phyloP scores from a whole-genome alignment of 2,329 filamentous ascomycete species.

The Scedosporium minutisporum region DNA sequence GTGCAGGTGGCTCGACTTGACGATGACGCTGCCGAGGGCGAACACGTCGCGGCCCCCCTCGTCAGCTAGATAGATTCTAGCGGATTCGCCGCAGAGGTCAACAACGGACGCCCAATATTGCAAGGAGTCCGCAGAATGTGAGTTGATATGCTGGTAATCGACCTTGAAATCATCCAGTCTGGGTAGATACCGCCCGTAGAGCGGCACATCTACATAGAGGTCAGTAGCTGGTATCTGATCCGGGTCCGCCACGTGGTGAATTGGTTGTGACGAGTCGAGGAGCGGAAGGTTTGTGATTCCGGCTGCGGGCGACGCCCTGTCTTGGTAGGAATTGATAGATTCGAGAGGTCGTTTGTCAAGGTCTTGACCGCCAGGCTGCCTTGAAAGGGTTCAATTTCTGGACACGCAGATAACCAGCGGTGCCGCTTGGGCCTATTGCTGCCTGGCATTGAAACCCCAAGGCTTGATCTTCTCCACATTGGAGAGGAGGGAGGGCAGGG shows the following conservation, averaged over 20 bases:
- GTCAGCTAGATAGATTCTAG: conserved; percentile 21
- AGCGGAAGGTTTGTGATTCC: too few species aligned
- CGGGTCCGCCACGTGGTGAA: conserved; percentile 7
- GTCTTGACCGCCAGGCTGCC: too few species aligned
- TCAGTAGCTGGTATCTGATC: conserved; percentile 10
- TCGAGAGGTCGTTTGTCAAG: too few species aligned
- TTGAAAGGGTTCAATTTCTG: too few species aligned
- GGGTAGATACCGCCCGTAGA: conserved; percentile 13
- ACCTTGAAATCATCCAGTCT: conserved; percentile 10
- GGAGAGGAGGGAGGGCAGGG: too few species aligned
- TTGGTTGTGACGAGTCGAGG: neutral
- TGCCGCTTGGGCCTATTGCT: too few species aligned
- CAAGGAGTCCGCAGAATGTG: conserved; percentile 14
- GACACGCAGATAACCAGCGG: too few species aligned
- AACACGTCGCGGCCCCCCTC: conserved; percentile 30
- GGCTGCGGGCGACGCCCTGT: too few species aligned
- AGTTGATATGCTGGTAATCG: conserved; percentile 16
- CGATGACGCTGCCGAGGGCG: conserved; percentile 27
- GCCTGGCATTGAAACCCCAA: too few species aligned
- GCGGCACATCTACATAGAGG: conserved; percentile 11
- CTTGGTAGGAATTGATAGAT: too few species aligned
- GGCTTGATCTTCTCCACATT: too few species aligned
- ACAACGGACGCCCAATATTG: conserved; percentile 23
- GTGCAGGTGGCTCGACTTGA: conserved; percentile 27
- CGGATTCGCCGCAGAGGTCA: conserved; percentile 17